Base-by-base conservation (phyloP, 768 basidiomycete species). In the Boletus bicolor region DNA sequence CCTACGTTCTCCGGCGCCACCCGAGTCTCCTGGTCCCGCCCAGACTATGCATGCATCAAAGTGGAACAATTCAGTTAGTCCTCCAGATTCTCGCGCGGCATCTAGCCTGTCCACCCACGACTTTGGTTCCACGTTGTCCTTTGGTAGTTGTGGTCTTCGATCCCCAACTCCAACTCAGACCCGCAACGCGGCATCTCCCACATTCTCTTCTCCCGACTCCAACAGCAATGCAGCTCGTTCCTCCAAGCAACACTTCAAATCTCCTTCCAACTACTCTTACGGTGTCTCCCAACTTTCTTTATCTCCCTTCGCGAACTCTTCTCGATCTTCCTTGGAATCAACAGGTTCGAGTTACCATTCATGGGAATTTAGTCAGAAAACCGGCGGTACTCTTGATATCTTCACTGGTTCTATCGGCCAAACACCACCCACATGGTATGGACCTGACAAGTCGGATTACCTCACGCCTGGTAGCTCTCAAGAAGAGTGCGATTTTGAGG, bases 341-440 rank as follows among this genome's bases (percentile, higher is more conserved):
- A 79, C 78, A 36, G 89, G 91, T 15, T 93, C 91, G 3, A 93
- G 91, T 70, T 93, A 89, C 68, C 90, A 92, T 67, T 90, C 90
- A 5, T 85, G 80, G 80, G 87, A 90, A 53, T 84, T 73, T 21
- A 83, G 72, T 46, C 72, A 85, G 56, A 74, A 73, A 60, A 80
- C 80, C 54, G 83, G 86, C 58, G 76, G 76, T 44, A 68, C 78
- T 47, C 69, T 81, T 50, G 78, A 75, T 44, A 62, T 89, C 24
- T 83, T 91, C 67, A 76, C 70, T 36, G 80, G 82, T 49, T 57
- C 60, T 14, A 67, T 74, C 9, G 82, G 82, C 45, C 67, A 76
- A 26, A 75, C 76, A 46, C 79, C 78, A 35, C 73, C 80, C 34
- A 73, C 78, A 3, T 91, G 87, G 89, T 84, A 86, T 68, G 86